Conservation (phyloP, 441 rosid species). For the Cnidoscolus chayamansa region DNA sequence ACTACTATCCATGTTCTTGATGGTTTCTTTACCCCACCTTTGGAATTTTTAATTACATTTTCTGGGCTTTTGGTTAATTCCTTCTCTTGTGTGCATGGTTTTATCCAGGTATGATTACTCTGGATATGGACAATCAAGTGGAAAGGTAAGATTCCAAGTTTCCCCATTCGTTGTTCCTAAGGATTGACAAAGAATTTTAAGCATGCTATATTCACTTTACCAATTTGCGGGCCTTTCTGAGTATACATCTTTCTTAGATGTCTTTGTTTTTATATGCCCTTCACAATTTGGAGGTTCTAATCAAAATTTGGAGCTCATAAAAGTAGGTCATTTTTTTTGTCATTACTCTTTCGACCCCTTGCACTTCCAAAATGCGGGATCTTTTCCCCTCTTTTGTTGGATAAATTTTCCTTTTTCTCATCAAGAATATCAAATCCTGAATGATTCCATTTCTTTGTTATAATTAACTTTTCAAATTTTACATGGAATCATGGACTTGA, state of each 20-base stretch:
- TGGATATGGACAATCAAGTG: slow-evolving; percentile 88
- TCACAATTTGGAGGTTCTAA: background rate
- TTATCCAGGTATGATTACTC: slow-evolving; percentile 78
- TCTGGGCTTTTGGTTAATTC: slow-evolving; percentile 4
- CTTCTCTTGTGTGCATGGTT: slow-evolving; percentile 20
- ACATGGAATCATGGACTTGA: background rate
- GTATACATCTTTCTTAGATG: background rate
- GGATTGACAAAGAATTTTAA: background rate
- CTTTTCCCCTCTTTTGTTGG: no score
- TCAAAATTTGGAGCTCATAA: background rate
- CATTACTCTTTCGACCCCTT: no score
- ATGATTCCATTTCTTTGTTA: no score
- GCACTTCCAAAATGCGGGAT: no score
- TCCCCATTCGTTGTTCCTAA: slow-evolving; percentile 18
- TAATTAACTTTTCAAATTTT: no score
- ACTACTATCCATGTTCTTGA: background rate
- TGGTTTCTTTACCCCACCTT: background rate
- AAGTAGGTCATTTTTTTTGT: background rate
- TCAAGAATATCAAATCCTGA: no score
- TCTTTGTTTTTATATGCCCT: background rate
- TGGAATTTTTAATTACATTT: background rate
- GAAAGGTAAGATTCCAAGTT: slow-evolving; percentile 61
- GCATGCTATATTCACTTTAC: slow-evolving; percentile 5
- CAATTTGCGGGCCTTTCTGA: background rate
- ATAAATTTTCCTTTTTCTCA: no score